Conservation (phyloP, 1,284 basidiomycete species). For the Coniophora puteana region DNA sequence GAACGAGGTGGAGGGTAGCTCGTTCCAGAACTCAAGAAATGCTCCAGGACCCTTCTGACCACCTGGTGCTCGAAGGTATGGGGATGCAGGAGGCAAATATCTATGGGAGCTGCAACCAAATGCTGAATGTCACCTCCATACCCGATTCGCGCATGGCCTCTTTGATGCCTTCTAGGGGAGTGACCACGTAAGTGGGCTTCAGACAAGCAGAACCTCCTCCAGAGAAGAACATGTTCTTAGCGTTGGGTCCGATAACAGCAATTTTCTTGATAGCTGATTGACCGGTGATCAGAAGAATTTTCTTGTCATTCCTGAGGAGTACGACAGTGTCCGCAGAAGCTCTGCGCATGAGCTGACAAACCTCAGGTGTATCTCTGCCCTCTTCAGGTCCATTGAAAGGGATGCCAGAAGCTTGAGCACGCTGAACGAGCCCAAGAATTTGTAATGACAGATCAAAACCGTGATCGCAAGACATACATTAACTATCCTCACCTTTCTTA, state of each 20-base stretch:
- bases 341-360: slow-evolving; percentile 36
- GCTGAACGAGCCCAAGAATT: slow-evolving; percentile 36
- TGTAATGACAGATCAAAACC: slow-evolving; percentile 19
- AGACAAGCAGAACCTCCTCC: slow-evolving; percentile 54
- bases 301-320: slow-evolving; percentile 45
- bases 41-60: slow-evolving; percentile 33
- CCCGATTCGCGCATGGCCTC: slow-evolving; percentile 35
- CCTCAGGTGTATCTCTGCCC: slow-evolving; percentile 38
- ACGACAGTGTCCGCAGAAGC: slow-evolving; percentile 44
- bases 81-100: slow-evolving; percentile 34
- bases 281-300: slow-evolving; percentile 41
- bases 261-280: slow-evolving; percentile 37
- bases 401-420: slow-evolving; percentile 36
- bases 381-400: slow-evolving; percentile 40
- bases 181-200: slow-evolving; percentile 41
- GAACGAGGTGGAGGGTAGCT: slow-evolving; percentile 31
- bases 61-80: slow-evolving; percentile 26
- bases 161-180: slow-evolving; percentile 47
- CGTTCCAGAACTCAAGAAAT: slow-evolving; percentile 43
- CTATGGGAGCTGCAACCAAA: slow-evolving; percentile 36
- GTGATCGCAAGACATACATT: slow-evolving; percentile 4
- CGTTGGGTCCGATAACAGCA: slow-evolving; percentile 58
- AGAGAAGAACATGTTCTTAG: slow-evolving; percentile 45
- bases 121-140: slow-evolving; percentile 32
- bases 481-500: slow-evolving; percentile 27